A percentile compares a stretch with the other conserved stretches of the same genome.
phyloP scores from a whole-genome alignment of 2,329 filamentous ascomycete species.

The Furcasterigmium sp. region DNA sequence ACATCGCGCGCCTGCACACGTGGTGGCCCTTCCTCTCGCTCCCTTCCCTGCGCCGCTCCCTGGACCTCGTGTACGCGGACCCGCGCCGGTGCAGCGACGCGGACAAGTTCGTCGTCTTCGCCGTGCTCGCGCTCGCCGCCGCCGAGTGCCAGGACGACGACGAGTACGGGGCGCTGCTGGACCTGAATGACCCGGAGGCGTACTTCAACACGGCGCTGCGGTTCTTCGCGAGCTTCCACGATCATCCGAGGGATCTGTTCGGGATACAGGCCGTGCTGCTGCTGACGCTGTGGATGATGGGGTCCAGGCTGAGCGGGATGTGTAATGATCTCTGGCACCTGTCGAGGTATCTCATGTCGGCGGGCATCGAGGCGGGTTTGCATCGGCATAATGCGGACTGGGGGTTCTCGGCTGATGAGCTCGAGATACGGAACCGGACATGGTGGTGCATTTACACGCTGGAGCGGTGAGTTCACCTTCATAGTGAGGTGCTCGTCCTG shows the following conservation, averaged over 20 bases:
- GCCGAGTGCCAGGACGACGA: slow-evolving; percentile 7
- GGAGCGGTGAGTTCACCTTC: slow-evolving; percentile 5
- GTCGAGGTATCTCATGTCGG: slow-evolving; percentile 18
- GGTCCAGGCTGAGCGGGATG: slow-evolving; percentile 13
- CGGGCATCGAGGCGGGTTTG: slow-evolving; percentile 16
- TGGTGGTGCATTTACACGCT: slow-evolving; percentile 18
- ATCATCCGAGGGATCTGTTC: slow-evolving; percentile 13
- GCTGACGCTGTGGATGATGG: slow-evolving; percentile 17
- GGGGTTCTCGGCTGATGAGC: slow-evolving; percentile 14
- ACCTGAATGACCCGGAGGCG: slow-evolving; percentile 14
- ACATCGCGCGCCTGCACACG: slow-evolving; percentile 16
- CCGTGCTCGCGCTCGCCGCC: slow-evolving; percentile 13
- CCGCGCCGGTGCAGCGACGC: slow-evolving; percentile 7
- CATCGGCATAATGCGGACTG: slow-evolving; percentile 15
- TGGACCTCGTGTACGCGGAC: slow-evolving; percentile 11
- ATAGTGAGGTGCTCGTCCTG: background rate
- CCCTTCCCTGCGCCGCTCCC: slow-evolving; percentile 8
- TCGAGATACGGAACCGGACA: slow-evolving; percentile 15
- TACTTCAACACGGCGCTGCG: slow-evolving; percentile 16
- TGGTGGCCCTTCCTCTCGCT: slow-evolving; percentile 20
- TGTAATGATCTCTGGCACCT: slow-evolving; percentile 20
- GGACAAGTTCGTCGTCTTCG: slow-evolving; percentile 14
- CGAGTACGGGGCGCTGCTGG: slow-evolving; percentile 12
- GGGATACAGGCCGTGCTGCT: slow-evolving; percentile 16
- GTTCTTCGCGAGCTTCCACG: slow-evolving; percentile 14